Evolutionary conservation across 805 yeast species (phyloP).

Genomic region (Millerozyma acaciae): DNA sequence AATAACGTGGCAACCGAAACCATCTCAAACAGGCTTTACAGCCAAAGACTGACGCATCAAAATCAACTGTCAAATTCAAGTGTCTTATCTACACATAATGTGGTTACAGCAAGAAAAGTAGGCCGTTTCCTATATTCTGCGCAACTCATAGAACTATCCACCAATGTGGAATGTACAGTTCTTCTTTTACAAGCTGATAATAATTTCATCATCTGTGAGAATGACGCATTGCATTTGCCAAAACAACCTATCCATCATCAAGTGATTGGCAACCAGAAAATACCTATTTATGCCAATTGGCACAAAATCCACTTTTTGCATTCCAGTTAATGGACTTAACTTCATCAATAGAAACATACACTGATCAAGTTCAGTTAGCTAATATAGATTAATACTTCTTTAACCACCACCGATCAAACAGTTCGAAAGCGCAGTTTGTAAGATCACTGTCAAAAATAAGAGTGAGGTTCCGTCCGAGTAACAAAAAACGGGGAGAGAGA

Average conservation of each 20-base stretch:
- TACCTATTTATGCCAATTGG: constrained; percentile 8
- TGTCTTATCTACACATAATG: too few species aligned
- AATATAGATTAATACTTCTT: too few species aligned
- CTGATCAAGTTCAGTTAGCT: too few species aligned
- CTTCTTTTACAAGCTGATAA: constrained; percentile 6
- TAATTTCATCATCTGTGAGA: background rate
- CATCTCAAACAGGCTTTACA: constrained; percentile 2
- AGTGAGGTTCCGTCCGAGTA: constrained; percentile 1
- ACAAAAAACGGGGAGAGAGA: too few species aligned
- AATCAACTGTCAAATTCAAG: too few species aligned
- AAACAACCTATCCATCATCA: constrained; percentile 2
- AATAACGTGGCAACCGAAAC: constrained; percentile 1
- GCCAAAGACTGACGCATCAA: background rate
- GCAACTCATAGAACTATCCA: constrained; percentile 3
- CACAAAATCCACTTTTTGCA: too few species aligned
- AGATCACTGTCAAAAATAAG: too few species aligned
- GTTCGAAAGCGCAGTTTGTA: too few species aligned
- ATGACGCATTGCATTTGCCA: constrained; percentile 4
- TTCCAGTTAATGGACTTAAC: too few species aligned
- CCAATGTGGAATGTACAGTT: background rate
- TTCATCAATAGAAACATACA: too few species aligned
- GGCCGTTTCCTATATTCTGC: constrained; percentile 7
- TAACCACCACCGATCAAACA: too few species aligned
- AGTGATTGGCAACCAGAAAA: background rate
- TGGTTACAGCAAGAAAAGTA: constrained; percentile 2